Conservation (phyloP, 768 basidiomycete species). For the Russula brevipes region DNA sequence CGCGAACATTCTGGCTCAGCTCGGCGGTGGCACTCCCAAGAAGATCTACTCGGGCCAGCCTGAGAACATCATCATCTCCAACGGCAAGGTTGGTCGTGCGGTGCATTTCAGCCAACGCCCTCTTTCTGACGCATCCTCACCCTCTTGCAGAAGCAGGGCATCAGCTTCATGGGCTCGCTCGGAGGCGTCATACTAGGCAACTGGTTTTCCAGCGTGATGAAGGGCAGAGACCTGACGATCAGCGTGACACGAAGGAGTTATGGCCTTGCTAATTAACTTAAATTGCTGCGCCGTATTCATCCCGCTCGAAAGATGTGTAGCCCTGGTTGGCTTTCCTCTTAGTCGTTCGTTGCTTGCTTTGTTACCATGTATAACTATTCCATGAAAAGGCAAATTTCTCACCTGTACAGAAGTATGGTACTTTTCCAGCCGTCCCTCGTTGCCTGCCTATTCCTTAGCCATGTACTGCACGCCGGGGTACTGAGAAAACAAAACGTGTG, state of each 20-base stretch:
- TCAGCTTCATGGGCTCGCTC: slow-evolving; percentile 13
- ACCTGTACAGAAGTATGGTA: too few species aligned
- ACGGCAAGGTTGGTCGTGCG: slow-evolving; percentile 19
- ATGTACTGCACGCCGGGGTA: too few species aligned
- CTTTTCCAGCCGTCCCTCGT: too few species aligned
- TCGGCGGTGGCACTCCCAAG: slow-evolving; percentile 35
- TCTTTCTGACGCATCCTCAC: not conserved
- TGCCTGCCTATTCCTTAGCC: too few species aligned
- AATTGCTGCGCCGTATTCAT: too few species aligned
- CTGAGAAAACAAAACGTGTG: too few species aligned
- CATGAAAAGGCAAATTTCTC: too few species aligned
- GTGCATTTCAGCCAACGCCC: not conserved
- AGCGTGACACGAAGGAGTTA: slow-evolving; percentile 14
- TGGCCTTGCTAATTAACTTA: slow-evolving; percentile 12
- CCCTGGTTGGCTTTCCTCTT: too few species aligned
- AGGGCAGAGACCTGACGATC: slow-evolving; percentile 18
- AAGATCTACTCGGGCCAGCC: slow-evolving; percentile 44
- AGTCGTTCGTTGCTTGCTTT: too few species aligned
- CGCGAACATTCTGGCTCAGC: slow-evolving; percentile 45
- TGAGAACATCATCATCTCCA: slow-evolving; percentile 43
- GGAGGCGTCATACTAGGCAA: slow-evolving; percentile 22
- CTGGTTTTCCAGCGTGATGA: slow-evolving; percentile 21
- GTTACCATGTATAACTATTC: too few species aligned
- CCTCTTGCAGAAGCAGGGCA: slow-evolving; percentile 9
- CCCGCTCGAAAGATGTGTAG: too few species aligned